Evolutionary conservation across 192 early-diverging fungal genomes (phyloP), one percentile per base, ranked within the genome.

Genomic region (Backusella macrospora): DNA sequence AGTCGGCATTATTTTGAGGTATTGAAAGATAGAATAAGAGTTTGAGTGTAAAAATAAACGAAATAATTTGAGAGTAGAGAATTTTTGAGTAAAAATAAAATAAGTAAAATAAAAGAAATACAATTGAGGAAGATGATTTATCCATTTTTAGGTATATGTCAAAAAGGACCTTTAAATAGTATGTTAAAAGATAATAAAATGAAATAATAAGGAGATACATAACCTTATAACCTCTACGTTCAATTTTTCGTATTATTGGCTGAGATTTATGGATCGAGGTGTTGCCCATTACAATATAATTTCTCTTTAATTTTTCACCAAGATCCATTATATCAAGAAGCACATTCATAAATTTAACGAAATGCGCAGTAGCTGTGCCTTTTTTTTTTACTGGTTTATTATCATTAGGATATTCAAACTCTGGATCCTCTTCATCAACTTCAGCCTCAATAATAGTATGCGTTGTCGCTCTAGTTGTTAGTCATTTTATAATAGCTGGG

Each of bases 231-330:
- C 76, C 65, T 15, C 40, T 47, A 18, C 45, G 14, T 21, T 68
- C 40, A 13, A 73, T 23, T 10, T 23, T 59, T 64, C 62, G 23
- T 64, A 64, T 64, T 26, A 64, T 64, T 29, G 62, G 23, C 4
- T 45, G 0, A 10, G 71, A 14, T 13, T 45, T 72, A 37, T 77
- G 71, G 39, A 73, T 69, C 8, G 66, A 37, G 13, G 52, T 6
- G 21, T 73, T 73, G 23, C 73, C 71, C 65, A 77, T 73, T 12
- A 77, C 71, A 15, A 77, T 14, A 62, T 80, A 66, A 37, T 4
- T 64, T 5, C 62, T 0, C 26, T 12, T 64, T 8, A 64, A 14
- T 37, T 8, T 29, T 14, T 64, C 6, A 34, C 34, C 26, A 5
- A 29, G 6, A 4, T 64, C 23, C 23, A 64, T 23, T 5, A 23